These are phyloP conservation scores for Boletellus deceptivus DNA, from an alignment of 1,284 basidiomycete species.

Conservation along the genomic window DNA sequence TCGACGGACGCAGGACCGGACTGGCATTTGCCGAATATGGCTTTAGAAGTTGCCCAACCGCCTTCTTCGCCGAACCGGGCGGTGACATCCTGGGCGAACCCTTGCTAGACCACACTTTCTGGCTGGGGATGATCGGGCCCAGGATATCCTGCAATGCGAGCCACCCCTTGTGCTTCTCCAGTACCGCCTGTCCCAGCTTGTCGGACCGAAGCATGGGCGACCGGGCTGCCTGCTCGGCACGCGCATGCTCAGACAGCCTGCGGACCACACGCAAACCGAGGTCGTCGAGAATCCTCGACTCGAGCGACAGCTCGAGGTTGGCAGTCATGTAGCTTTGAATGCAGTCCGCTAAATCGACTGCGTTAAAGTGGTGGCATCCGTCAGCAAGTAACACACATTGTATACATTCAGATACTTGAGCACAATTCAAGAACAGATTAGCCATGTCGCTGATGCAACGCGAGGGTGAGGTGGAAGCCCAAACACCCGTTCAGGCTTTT, in stretches of 20 bases:
- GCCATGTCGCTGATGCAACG: constrained; percentile 65
- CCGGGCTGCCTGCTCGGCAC: constrained; percentile 63
- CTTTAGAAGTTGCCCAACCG: constrained; percentile 9
- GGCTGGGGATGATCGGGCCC: constrained; percentile 51
- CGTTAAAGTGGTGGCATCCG: constrained; percentile 65
- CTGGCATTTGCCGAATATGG: constrained; percentile 11
- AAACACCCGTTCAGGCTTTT: constrained; percentile 38
- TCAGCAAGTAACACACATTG: constrained; percentile 81
- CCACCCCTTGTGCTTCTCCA: constrained; percentile 75
- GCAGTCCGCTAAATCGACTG: constrained; percentile 57
- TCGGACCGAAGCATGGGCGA: constrained; percentile 65
- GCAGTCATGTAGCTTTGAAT: constrained; percentile 81
- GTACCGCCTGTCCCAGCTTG: constrained; percentile 53
- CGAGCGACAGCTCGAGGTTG: constrained; percentile 88
- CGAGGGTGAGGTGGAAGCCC: constrained; percentile 32
- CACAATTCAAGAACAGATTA: constrained; percentile 78
- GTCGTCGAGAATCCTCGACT: constrained; percentile 76
- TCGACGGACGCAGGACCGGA: constrained; percentile 17
- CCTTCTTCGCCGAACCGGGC: constrained; percentile 39
- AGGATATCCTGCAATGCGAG: constrained; percentile 82
- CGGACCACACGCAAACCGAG: constrained; percentile 73
- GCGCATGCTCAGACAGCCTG: constrained; percentile 65
- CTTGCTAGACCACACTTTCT: constrained; percentile 35
- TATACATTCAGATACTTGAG: constrained; percentile 59
- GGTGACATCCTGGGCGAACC: constrained; percentile 19